These are phyloP conservation scores for Cicer cuneatum DNA, from an alignment of 306 rosid genomes.

Conservation along the genomic window DNA sequence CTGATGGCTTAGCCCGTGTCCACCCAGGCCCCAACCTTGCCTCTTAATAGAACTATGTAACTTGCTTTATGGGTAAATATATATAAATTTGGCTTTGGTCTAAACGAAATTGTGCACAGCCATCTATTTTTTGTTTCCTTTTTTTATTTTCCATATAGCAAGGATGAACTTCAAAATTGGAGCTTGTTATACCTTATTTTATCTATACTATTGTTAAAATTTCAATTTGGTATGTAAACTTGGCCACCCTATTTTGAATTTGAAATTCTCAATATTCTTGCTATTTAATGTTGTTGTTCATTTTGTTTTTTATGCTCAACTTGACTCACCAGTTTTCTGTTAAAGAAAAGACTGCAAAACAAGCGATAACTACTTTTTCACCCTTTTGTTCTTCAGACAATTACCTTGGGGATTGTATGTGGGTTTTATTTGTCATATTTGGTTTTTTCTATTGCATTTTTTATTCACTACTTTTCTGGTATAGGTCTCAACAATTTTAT, in stretches of 20 bases:
- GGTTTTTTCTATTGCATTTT: no score
- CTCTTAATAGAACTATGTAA: conserved; percentile 26
- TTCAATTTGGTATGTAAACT: neutral
- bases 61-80: neutral
- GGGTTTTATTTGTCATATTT: no score
- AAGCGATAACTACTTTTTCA: neutral
- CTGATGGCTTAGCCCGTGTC: conserved; percentile 54
- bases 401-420: no score
- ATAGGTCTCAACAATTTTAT: no score
- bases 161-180: neutral
- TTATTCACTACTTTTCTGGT: no score
- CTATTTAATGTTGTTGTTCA: neutral
- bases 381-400: neutral
- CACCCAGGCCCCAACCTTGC: conserved; percentile 41
- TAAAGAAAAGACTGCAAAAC: neutral
- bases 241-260: neutral
- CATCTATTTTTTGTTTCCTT: neutral
- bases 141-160: neutral
- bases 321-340: neutral
- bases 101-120: neutral
- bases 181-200: neutral
- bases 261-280: neutral
- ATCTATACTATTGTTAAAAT: neutral
- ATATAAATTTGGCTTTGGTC: conserved; percentile 8
- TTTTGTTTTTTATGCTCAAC: neutral